Evolutionary conservation across 768 basidiomycete genomes (phyloP).

Genomic region (Cystobasidium onofrii): DNA sequence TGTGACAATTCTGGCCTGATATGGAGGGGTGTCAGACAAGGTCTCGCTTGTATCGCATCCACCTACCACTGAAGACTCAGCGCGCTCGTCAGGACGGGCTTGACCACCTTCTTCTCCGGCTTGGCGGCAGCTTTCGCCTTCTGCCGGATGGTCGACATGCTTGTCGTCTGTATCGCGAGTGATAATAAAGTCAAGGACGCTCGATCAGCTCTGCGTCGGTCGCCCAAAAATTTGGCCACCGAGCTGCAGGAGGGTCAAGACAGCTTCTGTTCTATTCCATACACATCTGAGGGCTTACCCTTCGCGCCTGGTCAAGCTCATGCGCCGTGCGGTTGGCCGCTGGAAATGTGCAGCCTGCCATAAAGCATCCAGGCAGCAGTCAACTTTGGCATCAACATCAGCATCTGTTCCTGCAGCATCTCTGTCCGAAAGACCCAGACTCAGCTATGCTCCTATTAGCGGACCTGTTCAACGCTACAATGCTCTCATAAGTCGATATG

Average conservation of each 20-base stretch:
- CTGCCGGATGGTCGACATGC: slow-evolving; percentile 14
- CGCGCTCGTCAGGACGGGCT: slow-evolving; percentile 13
- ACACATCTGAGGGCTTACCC: neutral
- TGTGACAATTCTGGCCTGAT: slow-evolving; percentile 16
- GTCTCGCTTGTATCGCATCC: neutral
- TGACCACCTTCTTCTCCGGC: slow-evolving; percentile 32
- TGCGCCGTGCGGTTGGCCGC: neutral
- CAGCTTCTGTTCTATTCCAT: no score
- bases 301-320: neutral
- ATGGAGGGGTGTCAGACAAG: neutral
- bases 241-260: neutral
- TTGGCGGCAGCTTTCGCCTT: slow-evolving; percentile 29
- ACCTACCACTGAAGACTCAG: slow-evolving; percentile 12
- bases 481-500: slow-evolving; percentile 1
- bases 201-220: neutral
- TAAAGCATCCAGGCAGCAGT: neutral
- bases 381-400: neutral
- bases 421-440: neutral
- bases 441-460: neutral
- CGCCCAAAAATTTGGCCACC: neutral
- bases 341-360: neutral
- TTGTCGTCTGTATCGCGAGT: neutral
- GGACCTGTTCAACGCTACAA: neutral
- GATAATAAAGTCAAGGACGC: neutral
- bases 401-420: neutral